Conservation (phyloP, 805 yeast genomes). For the Cyberlindnera maclurae region DNA sequence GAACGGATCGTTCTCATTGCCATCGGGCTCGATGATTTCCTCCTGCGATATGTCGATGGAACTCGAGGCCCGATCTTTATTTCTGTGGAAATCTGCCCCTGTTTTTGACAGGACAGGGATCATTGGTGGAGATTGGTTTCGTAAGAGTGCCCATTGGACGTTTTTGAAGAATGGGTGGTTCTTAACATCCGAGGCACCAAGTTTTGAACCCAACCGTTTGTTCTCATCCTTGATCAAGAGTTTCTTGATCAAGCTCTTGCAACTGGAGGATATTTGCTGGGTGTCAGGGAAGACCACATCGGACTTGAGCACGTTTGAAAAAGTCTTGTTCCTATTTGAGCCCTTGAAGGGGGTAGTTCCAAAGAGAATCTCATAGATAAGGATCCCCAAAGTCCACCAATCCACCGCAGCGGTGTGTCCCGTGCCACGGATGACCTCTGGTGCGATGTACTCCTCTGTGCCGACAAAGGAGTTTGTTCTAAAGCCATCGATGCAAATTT, state of each 20-base stretch:
- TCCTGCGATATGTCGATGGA: conserved; percentile 26
- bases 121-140: conserved; percentile 94
- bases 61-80: conserved; percentile 15
- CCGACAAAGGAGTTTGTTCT: conserved; percentile 98
- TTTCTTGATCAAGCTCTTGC: conserved; percentile 76
- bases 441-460: conserved; percentile 97
- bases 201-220: conserved; percentile 81
- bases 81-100: conserved; percentile 43
- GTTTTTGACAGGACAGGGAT: conserved; percentile 67
- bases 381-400: conserved; percentile 98
- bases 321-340: conserved; percentile 77
- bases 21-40: conserved; percentile 18
- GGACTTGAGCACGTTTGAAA: conserved; percentile 75
- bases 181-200: conserved; percentile 94
- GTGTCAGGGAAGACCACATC: conserved; percentile 76
- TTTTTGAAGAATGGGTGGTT: conserved; percentile 86
- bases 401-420: conserved; percentile 98
- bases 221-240: conserved; percentile 82
- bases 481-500: conserved; percentile 91
- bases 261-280: conserved; percentile 59
- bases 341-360: conserved; percentile 98
- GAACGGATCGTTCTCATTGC: conserved; percentile 58
- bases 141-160: conserved; percentile 89
- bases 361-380: conserved; percentile 88
- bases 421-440: conserved; percentile 93